Percentiles rank a stretch among this genome's conserved stretches.
Evolutionary conservation across 768 basidiomycete species (phyloP).

Genomic region (Podaxis sp.): DNA sequence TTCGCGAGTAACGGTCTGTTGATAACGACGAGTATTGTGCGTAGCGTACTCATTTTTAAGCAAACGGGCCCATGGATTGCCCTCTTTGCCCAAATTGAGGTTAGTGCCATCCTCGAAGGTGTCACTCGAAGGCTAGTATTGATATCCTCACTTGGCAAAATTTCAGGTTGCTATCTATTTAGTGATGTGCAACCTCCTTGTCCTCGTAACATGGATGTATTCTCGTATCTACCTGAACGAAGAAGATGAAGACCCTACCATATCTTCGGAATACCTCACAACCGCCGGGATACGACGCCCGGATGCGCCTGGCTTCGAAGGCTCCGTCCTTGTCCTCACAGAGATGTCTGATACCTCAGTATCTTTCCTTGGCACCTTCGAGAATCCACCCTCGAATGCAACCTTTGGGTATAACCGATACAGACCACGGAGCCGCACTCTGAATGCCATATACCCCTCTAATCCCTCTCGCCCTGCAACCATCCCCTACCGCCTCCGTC

Average conservation of each 20-base stretch:
- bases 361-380: background rate
- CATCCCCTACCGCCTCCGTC: background rate
- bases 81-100: constrained; percentile 16
- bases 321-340: constrained; percentile 5
- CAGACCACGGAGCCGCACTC: background rate
- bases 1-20: constrained; percentile 19
- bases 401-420: background rate
- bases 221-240: background rate
- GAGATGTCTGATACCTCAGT: background rate
- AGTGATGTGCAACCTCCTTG: constrained; percentile 22
- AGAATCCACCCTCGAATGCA: background rate
- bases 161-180: constrained; percentile 14
- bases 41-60: constrained; percentile 14
- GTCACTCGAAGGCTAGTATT: background rate
- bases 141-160: background rate
- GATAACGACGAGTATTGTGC: constrained; percentile 15
- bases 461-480: background rate
- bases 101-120: constrained; percentile 4
- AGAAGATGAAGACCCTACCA: background rate
- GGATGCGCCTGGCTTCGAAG: background rate
- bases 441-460: background rate
- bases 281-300: background rate
- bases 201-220: constrained; percentile 22
- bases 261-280: background rate
- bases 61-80: background rate